Conservation (phyloP, 352 stramenopile genomes). For the Albugo candida region DNA sequence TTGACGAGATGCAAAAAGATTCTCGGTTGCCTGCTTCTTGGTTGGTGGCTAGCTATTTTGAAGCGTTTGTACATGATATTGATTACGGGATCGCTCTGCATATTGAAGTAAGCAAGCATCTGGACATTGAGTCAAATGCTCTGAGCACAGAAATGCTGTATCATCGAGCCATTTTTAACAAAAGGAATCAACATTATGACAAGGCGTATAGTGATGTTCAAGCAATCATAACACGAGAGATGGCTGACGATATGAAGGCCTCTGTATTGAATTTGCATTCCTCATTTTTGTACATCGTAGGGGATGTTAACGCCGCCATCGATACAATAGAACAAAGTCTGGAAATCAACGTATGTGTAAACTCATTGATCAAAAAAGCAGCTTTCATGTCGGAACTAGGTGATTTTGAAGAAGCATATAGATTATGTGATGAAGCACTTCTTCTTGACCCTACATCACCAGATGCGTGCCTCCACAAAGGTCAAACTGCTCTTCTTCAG, state of each 20-base stretch:
- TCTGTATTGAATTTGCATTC: conserved; percentile 39
- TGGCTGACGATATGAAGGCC: conserved; percentile 15
- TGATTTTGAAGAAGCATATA: conserved; percentile 31
- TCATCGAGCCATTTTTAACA: conserved; percentile 42
- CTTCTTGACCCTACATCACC: conserved; percentile 51
- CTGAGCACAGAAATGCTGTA: conserved; percentile 33
- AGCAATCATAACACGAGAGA: conserved; percentile 16
- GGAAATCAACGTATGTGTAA: conserved; percentile 12
- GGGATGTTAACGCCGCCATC: conserved; percentile 51
- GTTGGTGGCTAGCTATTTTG: conserved; percentile 75
- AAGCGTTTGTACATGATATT: conserved; percentile 60
- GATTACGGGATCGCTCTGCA: conserved; percentile 35
- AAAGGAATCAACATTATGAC: conserved; percentile 32
- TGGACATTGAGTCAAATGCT: conserved; percentile 13
- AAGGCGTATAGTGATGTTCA: conserved; percentile 27
- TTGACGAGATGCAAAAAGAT: conserved; percentile 41
- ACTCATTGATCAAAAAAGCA: conserved; percentile 62
- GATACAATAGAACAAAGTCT: conserved; percentile 41
- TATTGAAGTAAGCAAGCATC: conserved; percentile 41
- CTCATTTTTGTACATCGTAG: conserved; percentile 61
- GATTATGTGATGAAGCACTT: conserved; percentile 41
- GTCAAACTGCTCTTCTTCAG: conserved; percentile 64
- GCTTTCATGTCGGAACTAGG: conserved; percentile 61
- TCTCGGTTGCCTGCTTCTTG: conserved; percentile 56
- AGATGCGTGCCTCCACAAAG: conserved; percentile 60